Evolutionary conservation across 1,139 yeast genomes (phyloP).

Genomic region (Yamadazyma trypodendri): DNA sequence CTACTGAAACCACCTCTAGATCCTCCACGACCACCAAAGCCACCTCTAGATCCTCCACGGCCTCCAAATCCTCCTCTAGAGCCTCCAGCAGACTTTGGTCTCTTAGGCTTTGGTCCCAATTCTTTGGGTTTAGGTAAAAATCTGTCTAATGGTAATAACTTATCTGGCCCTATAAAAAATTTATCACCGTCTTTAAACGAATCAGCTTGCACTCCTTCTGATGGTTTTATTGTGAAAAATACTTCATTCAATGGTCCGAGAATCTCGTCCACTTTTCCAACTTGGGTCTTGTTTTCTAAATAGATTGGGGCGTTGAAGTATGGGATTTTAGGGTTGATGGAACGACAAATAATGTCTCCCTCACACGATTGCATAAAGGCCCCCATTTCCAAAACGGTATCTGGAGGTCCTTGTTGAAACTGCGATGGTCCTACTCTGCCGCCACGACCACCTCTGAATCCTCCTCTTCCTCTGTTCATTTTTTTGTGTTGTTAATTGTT

Average conservation of each 20-base stretch:
- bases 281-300: conserved; percentile 89
- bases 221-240: conserved; percentile 90
- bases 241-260: conserved; percentile 97
- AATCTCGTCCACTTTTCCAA: conserved; percentile 98
- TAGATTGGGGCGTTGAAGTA: conserved; percentile 98
- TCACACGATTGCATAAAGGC: conserved; percentile 89
- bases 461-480: conserved; percentile 70
- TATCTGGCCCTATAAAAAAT: conserved; percentile 93
- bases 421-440: conserved; percentile 54
- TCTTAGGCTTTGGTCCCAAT: conserved; percentile 75
- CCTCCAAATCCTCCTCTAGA: conserved; percentile 27
- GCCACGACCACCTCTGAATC: conserved; percentile 68
- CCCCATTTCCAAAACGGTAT: conserved; percentile 92
- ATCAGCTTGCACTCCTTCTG: conserved; percentile 92
- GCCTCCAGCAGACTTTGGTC: conserved; percentile 55
- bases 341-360: conserved; percentile 95
- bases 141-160: conserved; percentile 91
- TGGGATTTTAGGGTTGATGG: conserved; percentile 91
- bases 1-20: conserved; percentile 48
- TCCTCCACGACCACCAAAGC: conserved; percentile 42
- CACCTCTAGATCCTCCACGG: conserved; percentile 44
- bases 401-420: conserved; percentile 88
- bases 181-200: conserved; percentile 96
- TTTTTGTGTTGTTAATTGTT: not conserved
- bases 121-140: conserved; percentile 90